phyloP scores from a whole-genome alignment of 306 rosid species.

The Pueraria montana region DNA sequence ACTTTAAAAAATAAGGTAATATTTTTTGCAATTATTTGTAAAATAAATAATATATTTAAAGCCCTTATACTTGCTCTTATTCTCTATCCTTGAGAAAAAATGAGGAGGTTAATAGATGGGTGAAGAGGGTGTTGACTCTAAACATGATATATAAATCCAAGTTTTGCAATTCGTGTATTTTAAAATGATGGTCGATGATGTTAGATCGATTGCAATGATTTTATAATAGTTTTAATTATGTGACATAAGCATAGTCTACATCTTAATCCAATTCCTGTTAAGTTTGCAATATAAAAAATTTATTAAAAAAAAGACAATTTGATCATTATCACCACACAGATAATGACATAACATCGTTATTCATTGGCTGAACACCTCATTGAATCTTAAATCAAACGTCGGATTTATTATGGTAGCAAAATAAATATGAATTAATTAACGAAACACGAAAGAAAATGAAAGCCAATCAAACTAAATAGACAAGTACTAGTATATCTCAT shows the following conservation, averaged over 20 bases:
- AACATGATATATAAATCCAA: too few relatives aligned
- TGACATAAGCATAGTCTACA: too few relatives aligned
- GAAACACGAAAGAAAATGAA: conserved; percentile 24
- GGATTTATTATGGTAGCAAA: conserved; percentile 5
- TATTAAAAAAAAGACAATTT: too few relatives aligned
- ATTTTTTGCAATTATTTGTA: too few relatives aligned
- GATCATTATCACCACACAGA: neutral
- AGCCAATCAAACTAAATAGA: conserved; percentile 27
- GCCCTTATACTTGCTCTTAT: neutral
- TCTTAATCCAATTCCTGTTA: neutral
- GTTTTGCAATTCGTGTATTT: too few relatives aligned
- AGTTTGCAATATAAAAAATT: neutral
- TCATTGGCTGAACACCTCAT: neutral
- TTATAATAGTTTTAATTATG: too few relatives aligned
- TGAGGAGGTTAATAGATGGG: too few relatives aligned
- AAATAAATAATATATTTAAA: too few relatives aligned
- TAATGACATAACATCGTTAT: neutral
- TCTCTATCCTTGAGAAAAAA: neutral
- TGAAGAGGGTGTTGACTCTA: too few relatives aligned
- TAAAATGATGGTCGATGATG: too few relatives aligned
- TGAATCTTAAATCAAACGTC: conserved; percentile 16
- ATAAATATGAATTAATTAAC: conserved; percentile 12
- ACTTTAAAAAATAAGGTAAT: too few relatives aligned
- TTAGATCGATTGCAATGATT: too few relatives aligned
- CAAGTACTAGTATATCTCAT: neutral